Conservation (phyloP, 2,329 filamentous ascomycete genomes). For the Pleoardoris graminearum region DNA sequence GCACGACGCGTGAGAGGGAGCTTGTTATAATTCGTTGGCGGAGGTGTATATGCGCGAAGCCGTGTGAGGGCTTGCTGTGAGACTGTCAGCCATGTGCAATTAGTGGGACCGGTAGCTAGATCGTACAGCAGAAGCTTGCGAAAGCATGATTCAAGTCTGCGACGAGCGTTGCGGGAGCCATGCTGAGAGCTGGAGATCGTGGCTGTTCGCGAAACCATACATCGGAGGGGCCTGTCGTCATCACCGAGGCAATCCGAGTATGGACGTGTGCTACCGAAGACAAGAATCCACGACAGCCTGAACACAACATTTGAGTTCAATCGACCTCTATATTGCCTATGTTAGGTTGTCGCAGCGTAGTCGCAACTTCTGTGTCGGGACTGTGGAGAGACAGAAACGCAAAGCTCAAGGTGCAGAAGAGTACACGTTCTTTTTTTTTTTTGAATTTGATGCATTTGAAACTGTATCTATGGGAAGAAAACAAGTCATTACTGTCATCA, state of each 20-base stretch:
- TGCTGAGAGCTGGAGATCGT: constrained; percentile 19
- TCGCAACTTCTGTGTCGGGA: too few species aligned
- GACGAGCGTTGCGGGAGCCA: constrained; percentile 37
- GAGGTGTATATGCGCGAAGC: constrained; percentile 59
- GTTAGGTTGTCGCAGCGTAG: too few species aligned
- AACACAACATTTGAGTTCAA: too few species aligned
- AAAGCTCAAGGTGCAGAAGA: too few species aligned
- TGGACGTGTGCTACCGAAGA: neutral
- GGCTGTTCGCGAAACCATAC: neutral
- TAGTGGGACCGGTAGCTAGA: neutral
- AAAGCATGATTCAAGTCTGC: constrained; percentile 32
- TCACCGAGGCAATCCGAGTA: constrained; percentile 26
- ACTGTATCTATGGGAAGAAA: constrained; percentile 43
- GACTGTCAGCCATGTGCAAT: constrained; percentile 15
- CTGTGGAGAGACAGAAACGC: too few species aligned
- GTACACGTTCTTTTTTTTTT: neutral
- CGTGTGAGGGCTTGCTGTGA: constrained; percentile 56
- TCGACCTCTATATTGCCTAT: too few species aligned
- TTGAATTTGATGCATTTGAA: constrained; percentile 36
- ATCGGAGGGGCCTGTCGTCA: constrained; percentile 29
- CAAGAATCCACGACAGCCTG: too few species aligned
- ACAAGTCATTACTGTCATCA: constrained; percentile 46
- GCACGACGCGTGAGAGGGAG: constrained; percentile 69
- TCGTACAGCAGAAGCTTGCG: constrained; percentile 33
- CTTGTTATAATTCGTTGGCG: constrained; percentile 59